Conservation (phyloP, 2,329 filamentous ascomycete species). For the Apiospora phragmitis region DNA sequence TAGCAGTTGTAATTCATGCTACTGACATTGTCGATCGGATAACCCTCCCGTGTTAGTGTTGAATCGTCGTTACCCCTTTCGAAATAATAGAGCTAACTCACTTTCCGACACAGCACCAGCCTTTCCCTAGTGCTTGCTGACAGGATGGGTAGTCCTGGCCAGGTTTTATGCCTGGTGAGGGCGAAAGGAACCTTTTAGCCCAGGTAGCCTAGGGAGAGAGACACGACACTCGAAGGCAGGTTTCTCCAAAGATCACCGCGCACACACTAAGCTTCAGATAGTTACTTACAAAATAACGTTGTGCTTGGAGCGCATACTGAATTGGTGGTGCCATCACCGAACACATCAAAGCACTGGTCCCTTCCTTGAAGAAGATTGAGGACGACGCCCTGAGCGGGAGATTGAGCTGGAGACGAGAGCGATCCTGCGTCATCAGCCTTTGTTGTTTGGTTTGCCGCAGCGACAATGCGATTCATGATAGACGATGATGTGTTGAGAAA, state of each 20-base stretch:
- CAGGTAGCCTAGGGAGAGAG: background rate
- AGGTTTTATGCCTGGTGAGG: background rate
- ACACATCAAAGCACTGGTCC: conserved; percentile 4
- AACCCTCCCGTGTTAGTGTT: background rate
- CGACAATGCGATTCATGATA: background rate
- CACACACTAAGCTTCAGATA: background rate
- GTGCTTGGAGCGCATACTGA: conserved; percentile 1
- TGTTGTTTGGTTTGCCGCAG: background rate
- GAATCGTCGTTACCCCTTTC: background rate
- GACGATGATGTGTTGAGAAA: background rate
- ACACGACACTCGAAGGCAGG: background rate
- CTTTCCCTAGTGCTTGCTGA: conserved; percentile 6
- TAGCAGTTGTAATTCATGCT: conserved; percentile 4
- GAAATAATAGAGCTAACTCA: background rate
- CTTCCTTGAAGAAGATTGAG: background rate
- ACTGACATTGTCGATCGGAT: background rate
- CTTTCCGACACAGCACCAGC: conserved; percentile 12
- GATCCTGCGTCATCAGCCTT: background rate
- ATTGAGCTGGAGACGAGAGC: background rate
- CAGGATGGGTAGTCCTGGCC: conserved; percentile 2
- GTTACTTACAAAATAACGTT: conserved; percentile 2
- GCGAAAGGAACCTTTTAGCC: background rate
- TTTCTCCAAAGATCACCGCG: background rate
- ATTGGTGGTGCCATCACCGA: background rate
- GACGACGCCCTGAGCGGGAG: background rate